Evolutionary conservation across 1,284 basidiomycete genomes (phyloP), one percentile per base, ranked within the genome.

Genomic region (Gymnopus androsaceus): DNA sequence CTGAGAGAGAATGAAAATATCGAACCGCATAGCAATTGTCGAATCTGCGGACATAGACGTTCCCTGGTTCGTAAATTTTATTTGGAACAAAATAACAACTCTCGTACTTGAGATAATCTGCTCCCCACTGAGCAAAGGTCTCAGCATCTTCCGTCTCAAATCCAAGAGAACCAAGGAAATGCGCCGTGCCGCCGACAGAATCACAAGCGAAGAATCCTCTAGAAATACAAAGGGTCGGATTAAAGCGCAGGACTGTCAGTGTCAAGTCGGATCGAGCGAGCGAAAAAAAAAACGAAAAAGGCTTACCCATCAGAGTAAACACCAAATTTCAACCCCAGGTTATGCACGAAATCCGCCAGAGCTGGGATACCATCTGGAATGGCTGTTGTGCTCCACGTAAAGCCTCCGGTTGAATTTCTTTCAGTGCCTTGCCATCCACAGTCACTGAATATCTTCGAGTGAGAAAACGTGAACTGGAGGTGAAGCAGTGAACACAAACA

Each of bases 101-200:
- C 56, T 80, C 78, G 52, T 78, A 77, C 71, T 80, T 80, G 50
- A 80, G 66, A 65, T 78, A 79, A 61, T 80, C 79, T 23, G 75
- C 76, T 40, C 77, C 77, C 78, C 78, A 80, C 8, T 67, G 68
- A 5, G 75, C 74, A 56, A 76, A 81, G 6, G 68, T 69, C 25
- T 64, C 66, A 17, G 78, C 78, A 60, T 81, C 78, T 33, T 69
- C 67, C 8, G 64, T 64, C 64, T 80, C 78, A 57, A 73, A 65
- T n/a, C 72, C 73, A 15, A 78, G 64, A 41, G 73, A 76, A 38
- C 77, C 78, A 11, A 79, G 59, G 55, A 73, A 78, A 48, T 74
- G 69, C 1, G 72, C 75, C 3, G 69, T 75, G 14, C 78, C 77
- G 21, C 75, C 75, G 31, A 74, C 71, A 55, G 65, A 68, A 62